phyloP scores from a whole-genome alignment of 202 grass and related monocot species.

The Panicum hallii region DNA sequence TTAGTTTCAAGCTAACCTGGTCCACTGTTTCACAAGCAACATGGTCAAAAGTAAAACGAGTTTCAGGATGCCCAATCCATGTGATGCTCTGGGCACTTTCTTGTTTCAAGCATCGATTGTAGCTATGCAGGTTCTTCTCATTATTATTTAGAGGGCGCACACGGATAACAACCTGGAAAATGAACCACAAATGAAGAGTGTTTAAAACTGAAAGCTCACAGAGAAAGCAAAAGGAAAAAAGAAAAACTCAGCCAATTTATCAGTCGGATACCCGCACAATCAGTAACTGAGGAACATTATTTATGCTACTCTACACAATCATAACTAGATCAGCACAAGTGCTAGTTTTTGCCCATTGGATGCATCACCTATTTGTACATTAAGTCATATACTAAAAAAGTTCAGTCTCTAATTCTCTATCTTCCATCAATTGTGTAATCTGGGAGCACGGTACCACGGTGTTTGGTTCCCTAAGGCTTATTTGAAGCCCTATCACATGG shows the following conservation, averaged over 20 bases:
- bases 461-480: too few relatives aligned
- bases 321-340: background rate
- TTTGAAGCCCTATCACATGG: too few relatives aligned
- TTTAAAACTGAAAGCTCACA: slow-evolving; percentile 26
- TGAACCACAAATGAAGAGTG: slow-evolving; percentile 26
- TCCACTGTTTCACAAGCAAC: slow-evolving; percentile 94
- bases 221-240: background rate
- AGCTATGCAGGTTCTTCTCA: slow-evolving; percentile 67
- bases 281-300: background rate
- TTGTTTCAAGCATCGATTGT: slow-evolving; percentile 90
- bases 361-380: background rate
- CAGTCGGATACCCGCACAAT: background rate
- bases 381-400: background rate
- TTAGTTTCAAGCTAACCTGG: slow-evolving; percentile 61
- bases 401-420: background rate
- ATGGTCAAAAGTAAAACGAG: slow-evolving; percentile 87
- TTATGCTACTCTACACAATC: background rate
- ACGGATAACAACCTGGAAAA: slow-evolving; percentile 86
- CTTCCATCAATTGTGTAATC: background rate
- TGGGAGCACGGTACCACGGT: background rate
- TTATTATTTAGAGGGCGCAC: slow-evolving; percentile 80
- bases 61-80: slow-evolving; percentile 94
- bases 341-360: background rate
- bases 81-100: slow-evolving; percentile 77
- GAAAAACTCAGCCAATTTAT: background rate